A percentile compares a stretch with the other conserved stretches of the same genome.
Conservation (phyloP, 192 early-diverging fungal species). For the Dispira simplex region DNA sequence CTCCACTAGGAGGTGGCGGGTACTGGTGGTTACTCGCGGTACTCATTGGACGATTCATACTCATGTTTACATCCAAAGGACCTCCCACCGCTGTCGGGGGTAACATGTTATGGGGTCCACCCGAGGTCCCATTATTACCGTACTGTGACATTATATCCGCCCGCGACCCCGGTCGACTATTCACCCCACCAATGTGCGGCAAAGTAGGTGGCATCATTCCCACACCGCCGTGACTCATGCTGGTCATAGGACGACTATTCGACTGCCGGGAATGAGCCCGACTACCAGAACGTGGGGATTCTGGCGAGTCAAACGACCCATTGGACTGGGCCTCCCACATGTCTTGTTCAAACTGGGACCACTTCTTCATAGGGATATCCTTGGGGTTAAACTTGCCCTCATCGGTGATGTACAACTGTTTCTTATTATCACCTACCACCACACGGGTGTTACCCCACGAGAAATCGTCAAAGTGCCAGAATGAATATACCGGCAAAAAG, state of each 20-base stretch:
- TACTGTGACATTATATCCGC: neutral
- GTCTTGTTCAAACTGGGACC: constrained; percentile 76
- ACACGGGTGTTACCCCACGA: constrained; percentile 95
- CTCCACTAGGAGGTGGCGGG: neutral
- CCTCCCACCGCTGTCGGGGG: constrained; percentile 3
- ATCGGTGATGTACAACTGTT: constrained; percentile 44
- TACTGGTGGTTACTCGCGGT: neutral
- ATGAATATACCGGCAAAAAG: constrained; percentile 84
- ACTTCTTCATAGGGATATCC: constrained; percentile 71
- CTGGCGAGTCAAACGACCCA: constrained; percentile 25
- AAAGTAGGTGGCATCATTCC: neutral
- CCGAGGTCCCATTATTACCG: neutral
- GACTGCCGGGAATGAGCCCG: constrained; percentile 4
- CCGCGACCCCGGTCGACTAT: neutral
- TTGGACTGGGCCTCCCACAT: constrained; percentile 46
- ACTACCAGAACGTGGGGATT: neutral
- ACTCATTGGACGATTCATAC: neutral
- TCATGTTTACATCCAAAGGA: neutral
- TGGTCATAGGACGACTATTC: neutral
- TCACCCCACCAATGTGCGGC: neutral
- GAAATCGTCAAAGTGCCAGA: constrained; percentile 99
- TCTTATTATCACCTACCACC: constrained; percentile 52
- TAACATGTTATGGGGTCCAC: neutral
- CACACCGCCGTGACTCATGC: neutral
- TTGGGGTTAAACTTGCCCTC: constrained; percentile 76